Evolutionary conservation across 257 asterid genomes (phyloP), one percentile per base, ranked within the genome.

Genomic region (Nicotiana tomentosiformis): DNA sequence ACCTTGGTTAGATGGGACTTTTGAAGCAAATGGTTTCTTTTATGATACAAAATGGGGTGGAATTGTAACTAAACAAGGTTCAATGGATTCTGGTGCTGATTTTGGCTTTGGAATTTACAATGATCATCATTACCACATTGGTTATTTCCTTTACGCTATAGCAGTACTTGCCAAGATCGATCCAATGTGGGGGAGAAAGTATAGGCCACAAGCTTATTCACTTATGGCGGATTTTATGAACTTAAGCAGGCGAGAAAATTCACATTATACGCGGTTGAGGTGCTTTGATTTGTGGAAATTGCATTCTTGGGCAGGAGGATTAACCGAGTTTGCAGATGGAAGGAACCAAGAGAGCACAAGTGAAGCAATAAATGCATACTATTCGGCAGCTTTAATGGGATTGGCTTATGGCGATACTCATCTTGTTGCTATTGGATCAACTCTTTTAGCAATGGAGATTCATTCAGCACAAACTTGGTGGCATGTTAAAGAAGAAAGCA

Each of bases 301-400:
- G 81, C 98, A 93, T 86, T 93, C 98, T 72, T 92, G 97, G 98
- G 97, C 98, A 17, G 95, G 95, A 33, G 98, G 98, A 56, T 83
- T 93, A 46, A 92, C 94, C 0, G 98, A 92, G 78, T 93, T 93
- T 87, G 91, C 92, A 17, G 98, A 93, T 67, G 98, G 98, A 33
- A 90, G 95, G 43, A 92, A 93, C 82, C 97, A 93, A 70, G 97
- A 93, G 85, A 93, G 95, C 89, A 88, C 98, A 4, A 91, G 97
- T 8, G 97, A 93, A 88, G 98, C 98, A 0, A 88, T 93, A 72
- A 93, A 91, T 66, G 98, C 94, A 10, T 93, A 93, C 82, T 92
- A 93, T 68, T 92, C 98, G 23, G 93, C 98, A 26, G 94, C 98
- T 86, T 82, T 93, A 14, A 85, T 93, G 92, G 98, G 98, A 72